These are phyloP conservation scores for Geranium rotundifolium DNA, from an alignment of 345 rosid species.

Conservation along the genomic window DNA sequence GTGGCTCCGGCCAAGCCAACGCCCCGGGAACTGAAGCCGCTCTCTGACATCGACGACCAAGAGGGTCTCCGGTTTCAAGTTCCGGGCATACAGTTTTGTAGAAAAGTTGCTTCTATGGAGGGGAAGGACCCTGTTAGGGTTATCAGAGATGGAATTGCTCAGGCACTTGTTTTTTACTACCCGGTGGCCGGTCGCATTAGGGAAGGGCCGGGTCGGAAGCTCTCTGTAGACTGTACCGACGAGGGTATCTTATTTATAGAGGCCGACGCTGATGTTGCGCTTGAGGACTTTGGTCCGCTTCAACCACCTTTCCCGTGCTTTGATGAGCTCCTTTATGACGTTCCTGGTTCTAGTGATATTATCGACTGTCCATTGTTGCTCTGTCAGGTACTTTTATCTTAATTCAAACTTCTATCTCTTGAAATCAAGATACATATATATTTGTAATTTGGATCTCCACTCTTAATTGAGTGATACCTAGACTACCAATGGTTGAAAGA, in stretches of 20 bases:
- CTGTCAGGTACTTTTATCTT: no score
- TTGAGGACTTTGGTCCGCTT: constrained; percentile 32
- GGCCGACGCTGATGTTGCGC: constrained; percentile 39
- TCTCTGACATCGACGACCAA: constrained; percentile 60
- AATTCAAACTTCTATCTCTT: no score
- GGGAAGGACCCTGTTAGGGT: constrained; percentile 33
- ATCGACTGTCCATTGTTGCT: constrained; percentile 36
- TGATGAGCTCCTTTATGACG: constrained; percentile 51
- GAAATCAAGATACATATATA: no score
- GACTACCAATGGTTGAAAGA: no score
- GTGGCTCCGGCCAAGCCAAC: constrained; percentile 36
- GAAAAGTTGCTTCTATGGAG: constrained; percentile 12
- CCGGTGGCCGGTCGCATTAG: constrained; percentile 40
- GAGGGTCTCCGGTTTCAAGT: constrained; percentile 37
- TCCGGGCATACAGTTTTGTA: constrained; percentile 26
- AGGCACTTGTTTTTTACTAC: constrained; percentile 34
- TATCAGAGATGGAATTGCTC: constrained; percentile 25
- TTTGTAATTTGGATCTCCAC: no score
- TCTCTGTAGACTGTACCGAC: constrained; percentile 44
- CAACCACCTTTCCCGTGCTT: constrained; percentile 44
- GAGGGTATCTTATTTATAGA: constrained; percentile 42
- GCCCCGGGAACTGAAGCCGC: constrained; percentile 28
- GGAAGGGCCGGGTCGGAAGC: constrained; percentile 23
- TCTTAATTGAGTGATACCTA: no score
- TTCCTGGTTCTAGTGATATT: constrained; percentile 37